phyloP scores from a whole-genome alignment of 441 rosid species.

The Monsonia emarginata region DNA sequence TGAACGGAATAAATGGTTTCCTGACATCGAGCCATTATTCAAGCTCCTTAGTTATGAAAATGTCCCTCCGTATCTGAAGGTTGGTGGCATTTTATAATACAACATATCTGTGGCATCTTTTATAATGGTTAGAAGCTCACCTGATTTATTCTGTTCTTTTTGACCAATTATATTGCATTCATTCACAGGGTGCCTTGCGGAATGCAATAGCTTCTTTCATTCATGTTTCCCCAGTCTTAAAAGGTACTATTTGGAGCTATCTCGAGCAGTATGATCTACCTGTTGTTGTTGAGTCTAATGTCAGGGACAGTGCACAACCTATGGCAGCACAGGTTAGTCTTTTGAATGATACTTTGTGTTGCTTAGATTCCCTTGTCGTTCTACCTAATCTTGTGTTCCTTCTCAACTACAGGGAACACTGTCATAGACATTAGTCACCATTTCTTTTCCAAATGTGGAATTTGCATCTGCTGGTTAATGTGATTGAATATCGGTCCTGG shows the following conservation, averaged over 20 bases:
- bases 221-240: constrained; percentile 58
- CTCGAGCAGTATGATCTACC: constrained; percentile 96
- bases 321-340: constrained; percentile 52
- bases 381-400: neutral
- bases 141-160: constrained; percentile 8
- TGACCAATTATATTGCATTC: constrained; percentile 14
- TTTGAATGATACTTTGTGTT: constrained; percentile 1
- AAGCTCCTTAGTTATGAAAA: constrained; percentile 94
- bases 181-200: constrained; percentile 77
- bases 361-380: neutral
- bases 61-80: constrained; percentile 92
- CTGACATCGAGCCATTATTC: constrained; percentile 85
- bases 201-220: constrained; percentile 68
- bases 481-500: neutral
- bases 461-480: neutral
- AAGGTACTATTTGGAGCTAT: constrained; percentile 73
- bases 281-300: constrained; percentile 62
- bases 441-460: neutral
- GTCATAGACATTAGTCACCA: neutral
- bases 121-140: constrained; percentile 8
- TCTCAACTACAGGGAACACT: neutral
- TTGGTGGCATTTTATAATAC: constrained; percentile 20
- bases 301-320: constrained; percentile 46
- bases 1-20: constrained; percentile 88
- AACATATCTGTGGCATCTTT: constrained; percentile 12